phyloP scores from a whole-genome alignment of 2,329 filamentous ascomycete genomes.

The Ophiostoma ulmi region DNA sequence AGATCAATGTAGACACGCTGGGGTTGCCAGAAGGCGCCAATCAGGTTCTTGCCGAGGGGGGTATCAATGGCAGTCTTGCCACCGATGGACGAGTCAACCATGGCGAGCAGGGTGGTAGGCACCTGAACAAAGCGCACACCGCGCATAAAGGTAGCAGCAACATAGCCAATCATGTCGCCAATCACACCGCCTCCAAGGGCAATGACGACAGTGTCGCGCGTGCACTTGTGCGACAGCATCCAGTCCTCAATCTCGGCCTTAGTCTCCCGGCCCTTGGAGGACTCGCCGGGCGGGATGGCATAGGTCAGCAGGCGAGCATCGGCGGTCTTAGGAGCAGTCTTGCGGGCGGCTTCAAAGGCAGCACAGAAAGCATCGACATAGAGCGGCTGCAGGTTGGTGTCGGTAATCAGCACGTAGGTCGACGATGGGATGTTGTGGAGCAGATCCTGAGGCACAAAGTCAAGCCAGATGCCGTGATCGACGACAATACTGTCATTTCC shows the following conservation, averaged over 20 bases:
- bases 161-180: constrained; percentile 95
- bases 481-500: constrained; percentile 87
- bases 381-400: constrained; percentile 78
- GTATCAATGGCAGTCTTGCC: constrained; percentile 98
- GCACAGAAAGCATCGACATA: constrained; percentile 75
- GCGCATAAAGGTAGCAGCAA: constrained; percentile 97
- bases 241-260: constrained; percentile 97
- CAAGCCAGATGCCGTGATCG: constrained; percentile 83
- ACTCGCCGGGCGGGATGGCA: constrained; percentile 83
- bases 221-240: constrained; percentile 91
- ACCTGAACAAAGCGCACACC: constrained; percentile 95
- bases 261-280: constrained; percentile 85
- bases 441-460: constrained; percentile 75
- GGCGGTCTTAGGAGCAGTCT: constrained; percentile 34
- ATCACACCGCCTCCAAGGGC: constrained; percentile 95
- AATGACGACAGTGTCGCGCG: constrained; percentile 88
- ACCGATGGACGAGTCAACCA: constrained; percentile 98
- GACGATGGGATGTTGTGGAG: constrained; percentile 72
- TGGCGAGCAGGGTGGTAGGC: constrained; percentile 86
- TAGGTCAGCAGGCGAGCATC: constrained; percentile 73
- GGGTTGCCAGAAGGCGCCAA: constrained; percentile 96
- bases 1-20: constrained; percentile 91
- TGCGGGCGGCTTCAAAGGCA: constrained; percentile 52
- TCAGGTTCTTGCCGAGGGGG: constrained; percentile 89
- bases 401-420: constrained; percentile 93